Conservation (phyloP, 352 stramenopile genomes). For the Blastocystis sp. region DNA sequence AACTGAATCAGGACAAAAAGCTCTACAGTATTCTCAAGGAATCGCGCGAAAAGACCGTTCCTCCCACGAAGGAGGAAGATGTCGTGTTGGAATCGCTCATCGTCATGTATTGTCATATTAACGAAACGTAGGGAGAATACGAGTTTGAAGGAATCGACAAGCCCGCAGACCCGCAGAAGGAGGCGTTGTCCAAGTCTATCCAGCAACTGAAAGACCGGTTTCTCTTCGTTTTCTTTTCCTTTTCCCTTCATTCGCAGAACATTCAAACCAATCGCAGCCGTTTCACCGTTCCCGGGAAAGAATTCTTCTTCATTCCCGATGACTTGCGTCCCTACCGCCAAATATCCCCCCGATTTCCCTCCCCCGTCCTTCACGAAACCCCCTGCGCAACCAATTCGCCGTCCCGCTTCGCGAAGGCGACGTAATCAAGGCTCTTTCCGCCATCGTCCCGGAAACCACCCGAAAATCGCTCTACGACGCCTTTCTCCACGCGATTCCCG, state of each 20-base stretch:
- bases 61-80: not conserved
- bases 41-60: not conserved
- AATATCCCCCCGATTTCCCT: not conserved
- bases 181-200: not conserved
- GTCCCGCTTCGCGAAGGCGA: not conserved
- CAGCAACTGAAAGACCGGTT: not conserved
- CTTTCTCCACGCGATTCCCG: not conserved
- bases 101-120: not conserved
- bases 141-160: not conserved
- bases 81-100: not conserved
- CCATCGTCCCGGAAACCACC: not conserved
- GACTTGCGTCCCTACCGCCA: not conserved
- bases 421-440: not conserved
- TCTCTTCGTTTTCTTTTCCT: not conserved
- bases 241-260: not conserved
- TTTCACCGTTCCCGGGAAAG: not conserved
- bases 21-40: not conserved
- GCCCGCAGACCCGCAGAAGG: not conserved
- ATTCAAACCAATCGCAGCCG: not conserved
- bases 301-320: not conserved
- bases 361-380: not conserved
- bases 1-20: not conserved
- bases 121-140: conserved; percentile 19
- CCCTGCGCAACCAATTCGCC: not conserved
- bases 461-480: not conserved